Conservation (phyloP, 2,329 filamentous ascomycete species). For the Colletotrichum limetticola region DNA sequence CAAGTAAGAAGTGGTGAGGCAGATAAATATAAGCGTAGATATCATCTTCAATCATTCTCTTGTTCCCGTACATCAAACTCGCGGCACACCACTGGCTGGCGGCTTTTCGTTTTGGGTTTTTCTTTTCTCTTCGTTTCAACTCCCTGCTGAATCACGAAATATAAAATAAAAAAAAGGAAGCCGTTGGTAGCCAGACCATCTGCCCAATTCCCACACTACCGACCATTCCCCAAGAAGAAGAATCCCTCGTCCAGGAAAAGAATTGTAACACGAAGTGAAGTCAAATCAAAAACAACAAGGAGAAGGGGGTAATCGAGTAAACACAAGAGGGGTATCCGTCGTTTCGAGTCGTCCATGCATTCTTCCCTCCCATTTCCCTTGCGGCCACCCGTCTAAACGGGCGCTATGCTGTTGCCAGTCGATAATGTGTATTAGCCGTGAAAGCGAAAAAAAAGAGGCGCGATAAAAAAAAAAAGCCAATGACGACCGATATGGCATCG, state of each 20-base stretch:
- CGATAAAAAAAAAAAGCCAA: slow-evolving; percentile 15
- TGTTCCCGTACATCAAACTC: slow-evolving; percentile 36
- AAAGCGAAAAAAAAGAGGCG: slow-evolving; percentile 18
- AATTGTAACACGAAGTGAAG: slow-evolving; percentile 32
- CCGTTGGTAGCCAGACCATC: slow-evolving; percentile 35
- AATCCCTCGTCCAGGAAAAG: slow-evolving; percentile 6
- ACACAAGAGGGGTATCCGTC: slow-evolving; percentile 54
- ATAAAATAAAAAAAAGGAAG: slow-evolving; percentile 32
- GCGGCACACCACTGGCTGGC: slow-evolving; percentile 14
- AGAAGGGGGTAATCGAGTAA: slow-evolving; percentile 36
- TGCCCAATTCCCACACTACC: slow-evolving; percentile 14
- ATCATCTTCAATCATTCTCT: slow-evolving; percentile 38
- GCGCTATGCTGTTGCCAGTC: slow-evolving; percentile 52
- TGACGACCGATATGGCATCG: background rate
- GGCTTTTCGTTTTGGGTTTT: slow-evolving; percentile 36
- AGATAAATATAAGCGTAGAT: slow-evolving; percentile 30
- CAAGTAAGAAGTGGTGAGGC: slow-evolving; percentile 9
- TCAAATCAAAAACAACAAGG: slow-evolving; percentile 30
- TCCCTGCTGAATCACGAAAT: slow-evolving; percentile 29
- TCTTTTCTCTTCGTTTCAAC: slow-evolving; percentile 37
- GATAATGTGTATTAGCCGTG: slow-evolving; percentile 46
- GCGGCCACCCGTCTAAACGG: slow-evolving; percentile 42
- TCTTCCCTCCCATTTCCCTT: slow-evolving; percentile 48
- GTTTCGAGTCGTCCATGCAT: slow-evolving; percentile 56
- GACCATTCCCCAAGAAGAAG: slow-evolving; percentile 30